A percentile compares a stretch with the other conserved stretches of the same genome.
Evolutionary conservation across 1,284 basidiomycete genomes (phyloP).

Genomic region (Ustilago bromivora): DNA sequence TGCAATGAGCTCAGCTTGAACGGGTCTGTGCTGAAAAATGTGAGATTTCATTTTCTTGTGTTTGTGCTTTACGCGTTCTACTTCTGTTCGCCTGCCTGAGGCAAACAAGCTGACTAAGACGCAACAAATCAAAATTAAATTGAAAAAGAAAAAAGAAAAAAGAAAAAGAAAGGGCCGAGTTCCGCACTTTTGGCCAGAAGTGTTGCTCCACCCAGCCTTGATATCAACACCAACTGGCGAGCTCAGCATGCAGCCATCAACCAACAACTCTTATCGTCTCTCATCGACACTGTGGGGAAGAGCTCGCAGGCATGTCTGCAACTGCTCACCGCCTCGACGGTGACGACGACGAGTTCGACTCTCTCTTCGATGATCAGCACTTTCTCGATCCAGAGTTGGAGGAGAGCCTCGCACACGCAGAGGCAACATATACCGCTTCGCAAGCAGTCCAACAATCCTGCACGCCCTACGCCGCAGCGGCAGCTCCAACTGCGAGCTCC

Average conservation of each 20-base stretch:
- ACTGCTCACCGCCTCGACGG: slow-evolving; percentile 7
- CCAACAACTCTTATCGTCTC: neutral
- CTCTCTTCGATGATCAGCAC: slow-evolving; percentile 37
- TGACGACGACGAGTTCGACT: slow-evolving; percentile 48
- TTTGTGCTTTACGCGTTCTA: slow-evolving; percentile 14
- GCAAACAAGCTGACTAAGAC: neutral
- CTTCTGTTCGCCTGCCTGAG: neutral
- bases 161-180: neutral
- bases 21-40: neutral
- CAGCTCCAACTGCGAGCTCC: slow-evolving; percentile 4
- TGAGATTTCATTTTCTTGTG: neutral
- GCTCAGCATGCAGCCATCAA: neutral
- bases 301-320: slow-evolving; percentile 2
- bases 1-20: slow-evolving; percentile 5
- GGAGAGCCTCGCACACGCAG: slow-evolving; percentile 46
- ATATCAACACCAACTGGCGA: neutral
- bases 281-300: neutral
- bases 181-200: slow-evolving; percentile 1
- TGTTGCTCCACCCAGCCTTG: slow-evolving; percentile 4
- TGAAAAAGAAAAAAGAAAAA: neutral
- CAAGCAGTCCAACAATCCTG: slow-evolving; percentile 21
- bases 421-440: slow-evolving; percentile 44
- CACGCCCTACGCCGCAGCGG: slow-evolving; percentile 1
- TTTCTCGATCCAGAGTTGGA: slow-evolving; percentile 47
- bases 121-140: neutral